phyloP scores from a whole-genome alignment of 1,284 basidiomycete species.

The Fomitopsis palustris region DNA sequence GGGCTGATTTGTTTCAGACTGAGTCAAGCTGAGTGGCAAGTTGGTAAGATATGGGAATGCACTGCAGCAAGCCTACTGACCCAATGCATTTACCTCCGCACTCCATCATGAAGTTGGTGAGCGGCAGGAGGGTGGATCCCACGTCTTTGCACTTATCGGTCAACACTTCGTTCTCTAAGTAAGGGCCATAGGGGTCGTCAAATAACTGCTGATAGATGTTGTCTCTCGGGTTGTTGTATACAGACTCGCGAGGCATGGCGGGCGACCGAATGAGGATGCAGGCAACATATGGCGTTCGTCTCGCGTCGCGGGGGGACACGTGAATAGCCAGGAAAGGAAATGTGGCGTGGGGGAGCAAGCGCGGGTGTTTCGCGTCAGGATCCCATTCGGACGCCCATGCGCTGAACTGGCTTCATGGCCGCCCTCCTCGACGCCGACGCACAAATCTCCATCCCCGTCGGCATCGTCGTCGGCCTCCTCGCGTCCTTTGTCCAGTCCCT shows the following conservation, averaged over 20 bases:
- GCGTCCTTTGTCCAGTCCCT: constrained; percentile 91
- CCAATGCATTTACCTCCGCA: constrained; percentile 20
- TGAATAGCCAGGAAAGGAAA: not conserved
- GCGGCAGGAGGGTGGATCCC: constrained; percentile 13
- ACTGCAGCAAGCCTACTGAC: constrained; percentile 11
- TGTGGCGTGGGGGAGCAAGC: not conserved
- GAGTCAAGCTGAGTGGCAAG: constrained; percentile 11
- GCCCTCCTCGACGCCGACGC: constrained; percentile 19
- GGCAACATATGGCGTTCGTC: too few species aligned
- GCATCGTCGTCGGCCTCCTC: constrained; percentile 74
- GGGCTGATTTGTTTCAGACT: constrained; percentile 15
- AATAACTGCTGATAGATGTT: constrained; percentile 12
- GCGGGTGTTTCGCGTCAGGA: constrained; percentile 3
- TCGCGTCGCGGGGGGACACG: too few species aligned
- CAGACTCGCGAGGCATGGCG: not conserved
- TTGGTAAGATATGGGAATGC: not conserved
- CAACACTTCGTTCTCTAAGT: constrained; percentile 21
- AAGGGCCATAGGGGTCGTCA: constrained; percentile 29
- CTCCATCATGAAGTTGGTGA: constrained; percentile 21
- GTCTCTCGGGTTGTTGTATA: too few species aligned
- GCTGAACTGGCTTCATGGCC: constrained; percentile 16
- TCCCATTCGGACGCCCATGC: not conserved
- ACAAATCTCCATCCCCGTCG: constrained; percentile 48
- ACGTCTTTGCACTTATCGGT: constrained; percentile 18
- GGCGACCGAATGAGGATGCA: not conserved